Evolutionary conservation across 2,329 filamentous ascomycete genomes (phyloP), one percentile per base, ranked within the genome.

Genomic region (Cladosporium sp.): DNA sequence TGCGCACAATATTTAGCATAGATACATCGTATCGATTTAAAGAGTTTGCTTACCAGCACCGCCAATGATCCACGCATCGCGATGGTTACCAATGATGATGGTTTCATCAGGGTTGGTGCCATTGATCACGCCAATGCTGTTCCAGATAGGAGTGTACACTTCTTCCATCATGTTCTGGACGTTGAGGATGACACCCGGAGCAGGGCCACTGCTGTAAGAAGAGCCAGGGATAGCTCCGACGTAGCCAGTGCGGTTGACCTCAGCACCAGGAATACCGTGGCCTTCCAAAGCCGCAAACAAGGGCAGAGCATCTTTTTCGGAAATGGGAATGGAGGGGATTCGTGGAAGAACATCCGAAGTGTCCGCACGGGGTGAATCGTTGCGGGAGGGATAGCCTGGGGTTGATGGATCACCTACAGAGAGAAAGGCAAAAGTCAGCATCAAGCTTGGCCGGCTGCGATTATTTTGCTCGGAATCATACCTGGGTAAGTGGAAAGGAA

Each of bases 251-350:
- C 78, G 74, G 64, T 80, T 79, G 63, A 80, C 77, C 26, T 74
- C 69, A 5, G 64, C 69, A 12, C 77, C 77, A 23, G 86, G 85
- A 8, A 90, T 89, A 0, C 93, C 93, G 73, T 92, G 86, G 4
- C 92, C 92, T 72, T 97, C 95, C 59, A 97, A 81, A 0, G 92
- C 90, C 73, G 89, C 89, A 21, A 97, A 83, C 37, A 97, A 86
- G 0, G 93, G 93, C 26, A 96, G 78, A 1, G 90, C 92, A 69
- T 96, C 92, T 3, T 82, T 78, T 76, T 93, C 96, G 0, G 93
- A 96, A 46, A 97, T 91, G 2, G 93, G 93, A 7, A 96, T 80
- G 1, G 93, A 96, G 0, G 93, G 93, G 65, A 97, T 97, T 1
- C 84, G 85, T 0, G 93, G 90, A 28, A 87, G 91, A 3, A 85